Conservation (phyloP, 345 rosid species). For the Populus davidiana region DNA sequence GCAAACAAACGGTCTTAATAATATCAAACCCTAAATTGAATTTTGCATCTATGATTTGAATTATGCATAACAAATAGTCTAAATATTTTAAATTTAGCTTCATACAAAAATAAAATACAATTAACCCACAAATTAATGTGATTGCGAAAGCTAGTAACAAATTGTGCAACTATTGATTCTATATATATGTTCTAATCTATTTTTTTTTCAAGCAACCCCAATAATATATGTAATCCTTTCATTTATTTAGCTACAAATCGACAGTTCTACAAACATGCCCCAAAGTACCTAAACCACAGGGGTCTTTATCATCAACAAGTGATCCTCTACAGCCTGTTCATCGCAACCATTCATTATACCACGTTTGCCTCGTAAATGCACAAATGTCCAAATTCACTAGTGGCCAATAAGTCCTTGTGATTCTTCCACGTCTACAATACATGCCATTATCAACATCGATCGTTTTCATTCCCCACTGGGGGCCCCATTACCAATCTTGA, state of each 20-base stretch:
- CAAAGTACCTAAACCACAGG: slow-evolving; percentile 2
- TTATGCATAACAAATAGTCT: too few species aligned
- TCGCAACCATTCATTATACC: neutral
- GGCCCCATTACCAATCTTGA: slow-evolving; percentile 24
- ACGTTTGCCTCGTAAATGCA: neutral
- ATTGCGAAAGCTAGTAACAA: neutral
- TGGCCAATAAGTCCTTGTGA: neutral
- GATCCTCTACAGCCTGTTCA: neutral
- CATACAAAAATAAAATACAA: neutral
- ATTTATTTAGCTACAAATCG: neutral
- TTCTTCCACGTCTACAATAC: slow-evolving; percentile 1
- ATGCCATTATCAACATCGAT: neutral
- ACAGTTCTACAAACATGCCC: neutral
- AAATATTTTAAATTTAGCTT: too few species aligned
- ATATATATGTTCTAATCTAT: neutral
- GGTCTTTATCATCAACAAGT: slow-evolving; percentile 12
- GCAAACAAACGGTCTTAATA: too few species aligned
- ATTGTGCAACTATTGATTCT: neutral
- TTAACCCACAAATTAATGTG: neutral
- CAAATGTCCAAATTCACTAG: neutral
- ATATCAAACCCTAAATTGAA: too few species aligned
- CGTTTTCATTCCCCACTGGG: neutral
- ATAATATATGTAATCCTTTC: neutral
- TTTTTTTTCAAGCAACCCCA: neutral
- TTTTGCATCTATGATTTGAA: too few species aligned